Conservation (phyloP, 306 rosid genomes). For the Prunus kanzakura region DNA sequence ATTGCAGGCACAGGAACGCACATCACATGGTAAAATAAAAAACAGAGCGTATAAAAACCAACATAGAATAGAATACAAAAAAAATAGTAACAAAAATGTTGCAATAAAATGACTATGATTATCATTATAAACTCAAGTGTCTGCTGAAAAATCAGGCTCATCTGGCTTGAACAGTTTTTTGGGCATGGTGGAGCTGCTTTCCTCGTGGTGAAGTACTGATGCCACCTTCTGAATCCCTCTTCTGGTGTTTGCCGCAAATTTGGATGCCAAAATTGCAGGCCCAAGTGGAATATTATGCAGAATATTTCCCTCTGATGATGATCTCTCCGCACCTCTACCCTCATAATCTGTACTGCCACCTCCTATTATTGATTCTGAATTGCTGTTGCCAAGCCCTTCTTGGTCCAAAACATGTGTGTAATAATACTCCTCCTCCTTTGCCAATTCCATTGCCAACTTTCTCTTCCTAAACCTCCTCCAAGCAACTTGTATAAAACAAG, state of each 20-base stretch:
- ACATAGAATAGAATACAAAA: too few relatives aligned
- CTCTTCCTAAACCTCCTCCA: constrained; percentile 70
- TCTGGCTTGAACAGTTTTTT: constrained; percentile 81
- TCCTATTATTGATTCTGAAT: not conserved
- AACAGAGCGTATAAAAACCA: too few relatives aligned
- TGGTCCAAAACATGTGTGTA: constrained; percentile 29
- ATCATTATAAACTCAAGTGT: constrained; percentile 1
- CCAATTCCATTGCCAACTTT: constrained; percentile 54
- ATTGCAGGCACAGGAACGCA: too few relatives aligned
- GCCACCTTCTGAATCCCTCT: constrained; percentile 43
- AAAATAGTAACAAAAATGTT: not conserved
- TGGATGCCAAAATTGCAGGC: constrained; percentile 66
- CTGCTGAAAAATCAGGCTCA: constrained; percentile 74
- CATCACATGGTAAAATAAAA: too few relatives aligned
- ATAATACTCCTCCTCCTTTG: constrained; percentile 49
- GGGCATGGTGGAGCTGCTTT: constrained; percentile 64
- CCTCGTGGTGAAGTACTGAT: constrained; percentile 35
- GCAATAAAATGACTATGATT: not conserved
- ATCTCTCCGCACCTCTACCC: constrained; percentile 1
- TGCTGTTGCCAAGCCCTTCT: constrained; percentile 1
- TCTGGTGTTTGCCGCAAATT: constrained; percentile 66
- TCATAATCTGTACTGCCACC: constrained; percentile 1
- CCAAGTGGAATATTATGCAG: constrained; percentile 36
- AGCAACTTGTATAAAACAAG: constrained; percentile 72
- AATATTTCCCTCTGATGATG: not conserved